These are phyloP conservation scores for Colletotrichum brevisporum DNA, from an alignment of 2,329 filamentous ascomycete genomes.

Conservation along the genomic window DNA sequence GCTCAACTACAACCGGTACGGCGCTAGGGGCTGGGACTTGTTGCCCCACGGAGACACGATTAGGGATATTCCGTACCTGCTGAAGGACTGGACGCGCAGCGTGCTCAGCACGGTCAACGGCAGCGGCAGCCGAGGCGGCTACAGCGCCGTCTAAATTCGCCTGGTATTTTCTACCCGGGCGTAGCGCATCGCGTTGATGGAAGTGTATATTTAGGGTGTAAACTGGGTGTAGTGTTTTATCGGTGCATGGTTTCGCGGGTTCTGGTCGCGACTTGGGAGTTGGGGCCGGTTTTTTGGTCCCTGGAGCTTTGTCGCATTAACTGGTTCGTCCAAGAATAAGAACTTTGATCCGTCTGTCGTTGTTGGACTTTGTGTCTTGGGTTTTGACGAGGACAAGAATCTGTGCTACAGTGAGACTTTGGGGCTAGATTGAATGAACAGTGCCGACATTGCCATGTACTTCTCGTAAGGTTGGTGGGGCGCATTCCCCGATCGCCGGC, in stretches of 20 bases:
- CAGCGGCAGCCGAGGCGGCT: slow-evolving; percentile 87
- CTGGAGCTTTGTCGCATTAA: slow-evolving; percentile 32
- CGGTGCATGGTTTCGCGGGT: slow-evolving; percentile 27
- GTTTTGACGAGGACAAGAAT: neutral
- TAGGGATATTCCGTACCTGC: slow-evolving; percentile 90
- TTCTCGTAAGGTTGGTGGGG: too few species aligned
- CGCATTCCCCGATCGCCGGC: too few species aligned
- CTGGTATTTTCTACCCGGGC: too few species aligned
- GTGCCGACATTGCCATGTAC: too few species aligned
- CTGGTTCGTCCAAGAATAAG: slow-evolving; percentile 17
- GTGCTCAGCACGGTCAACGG: slow-evolving; percentile 89
- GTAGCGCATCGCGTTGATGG: neutral
- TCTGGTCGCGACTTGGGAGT: slow-evolving; percentile 18
- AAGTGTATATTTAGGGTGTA: slow-evolving; percentile 35
- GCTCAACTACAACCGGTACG: slow-evolving; percentile 99
- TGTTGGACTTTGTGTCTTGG: neutral
- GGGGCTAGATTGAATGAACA: too few species aligned
- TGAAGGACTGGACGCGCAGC: slow-evolving; percentile 88
- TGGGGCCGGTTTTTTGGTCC: slow-evolving; percentile 20
- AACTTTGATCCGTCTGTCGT: slow-evolving; percentile 11
- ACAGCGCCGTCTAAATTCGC: slow-evolving; percentile 83
- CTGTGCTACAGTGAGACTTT: neutral
- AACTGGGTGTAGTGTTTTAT: slow-evolving; percentile 21
- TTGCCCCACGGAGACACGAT: slow-evolving; percentile 94
- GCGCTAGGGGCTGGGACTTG: slow-evolving; percentile 94